A percentile compares a stretch with the other conserved stretches of the same genome.
Evolutionary conservation across 805 yeast species (phyloP).

Genomic region (Brettanomyces naardenensis): DNA sequence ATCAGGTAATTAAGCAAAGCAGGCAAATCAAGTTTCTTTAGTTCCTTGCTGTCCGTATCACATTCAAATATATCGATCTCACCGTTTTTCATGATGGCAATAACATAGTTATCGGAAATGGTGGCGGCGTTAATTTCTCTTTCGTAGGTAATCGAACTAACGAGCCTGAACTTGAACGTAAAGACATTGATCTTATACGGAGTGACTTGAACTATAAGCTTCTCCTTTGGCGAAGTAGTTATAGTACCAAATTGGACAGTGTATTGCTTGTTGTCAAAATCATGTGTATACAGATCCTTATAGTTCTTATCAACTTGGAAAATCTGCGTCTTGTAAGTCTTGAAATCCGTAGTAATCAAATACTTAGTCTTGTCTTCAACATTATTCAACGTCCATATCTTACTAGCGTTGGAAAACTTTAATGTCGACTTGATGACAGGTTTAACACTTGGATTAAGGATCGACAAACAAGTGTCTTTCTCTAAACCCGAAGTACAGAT

Average conservation of each 20-base stretch:
- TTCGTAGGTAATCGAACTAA: conserved; percentile 44
- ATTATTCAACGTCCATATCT: conserved; percentile 61
- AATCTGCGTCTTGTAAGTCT: conserved; percentile 57
- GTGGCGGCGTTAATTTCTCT: conserved; percentile 59
- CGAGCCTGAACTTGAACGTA: conserved; percentile 49
- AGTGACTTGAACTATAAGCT: conserved; percentile 67
- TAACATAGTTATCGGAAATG: conserved; percentile 52
- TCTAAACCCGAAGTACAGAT: conserved; percentile 65
- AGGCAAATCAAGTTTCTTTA: conserved; percentile 26
- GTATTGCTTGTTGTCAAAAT: conserved; percentile 52
- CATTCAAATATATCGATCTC: conserved; percentile 53
- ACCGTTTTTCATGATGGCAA: conserved; percentile 62
- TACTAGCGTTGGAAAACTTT: conserved; percentile 62
- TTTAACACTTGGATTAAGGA: conserved; percentile 59
- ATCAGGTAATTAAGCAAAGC: conserved; percentile 31
- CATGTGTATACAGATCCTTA: conserved; percentile 50
- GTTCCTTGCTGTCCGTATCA: conserved; percentile 10
- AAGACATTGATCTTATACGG: conserved; percentile 56
- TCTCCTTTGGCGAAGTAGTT: conserved; percentile 27
- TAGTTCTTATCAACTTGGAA: conserved; percentile 57
- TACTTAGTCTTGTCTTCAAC: conserved; percentile 36
- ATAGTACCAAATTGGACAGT: conserved; percentile 61
- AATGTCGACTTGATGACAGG: conserved; percentile 63
- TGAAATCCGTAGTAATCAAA: conserved; percentile 64
- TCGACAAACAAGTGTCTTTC: conserved; percentile 44